Base-by-base conservation (phyloP, 192 early-diverging fungal genomes). In the Coemansia sp. region DNA sequence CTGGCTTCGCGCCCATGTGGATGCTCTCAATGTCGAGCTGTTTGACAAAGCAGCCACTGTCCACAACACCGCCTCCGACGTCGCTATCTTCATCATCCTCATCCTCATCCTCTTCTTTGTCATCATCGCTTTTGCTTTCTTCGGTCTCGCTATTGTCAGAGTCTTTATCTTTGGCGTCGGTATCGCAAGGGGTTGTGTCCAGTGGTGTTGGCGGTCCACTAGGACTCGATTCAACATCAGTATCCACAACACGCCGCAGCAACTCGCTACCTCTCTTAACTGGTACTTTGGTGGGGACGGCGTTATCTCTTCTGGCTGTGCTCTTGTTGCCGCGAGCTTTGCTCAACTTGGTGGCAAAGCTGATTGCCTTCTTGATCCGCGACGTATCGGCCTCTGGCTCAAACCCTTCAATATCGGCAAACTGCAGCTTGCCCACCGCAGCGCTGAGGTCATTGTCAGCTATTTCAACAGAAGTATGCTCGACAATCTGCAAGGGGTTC, bases 371-470 rank as follows among this genome's bases (percentile, higher is more conserved):
- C 55, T 75, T 75, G 34, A 80, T 71, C 16, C 67, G 61, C 18
- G 34, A 27, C n/a, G 41, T 15, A 45, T 80, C 78, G 24, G 40
- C 60, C 24, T 71, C 78, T 3, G 78, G 73, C 58, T 60, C 69
- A 45, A 80, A 80, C 10, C 78, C 78, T 49, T 80, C 78, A n/a
- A 80, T 70, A 13, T 80, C 78, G 16, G 78, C 78, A 80, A 80
- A 80, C 53, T 71, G 62, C 35, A 80, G 40, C 34, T 64, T 61
- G 18, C 56, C 66, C 35, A 72, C 44, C 9, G 50, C 56, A 6
- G 74, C 69, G 45, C 44, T 68, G 4, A 80, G 32, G 8, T 74
- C 78, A 16, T 58, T 55, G 9, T 29, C 53, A 0, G 45, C 61
- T 1, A 15, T 27, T 12, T 52, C 11, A 0, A 43, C 59, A 13